phyloP scores from a whole-genome alignment of 345 rosid species.

The Limnanthes douglasii region DNA sequence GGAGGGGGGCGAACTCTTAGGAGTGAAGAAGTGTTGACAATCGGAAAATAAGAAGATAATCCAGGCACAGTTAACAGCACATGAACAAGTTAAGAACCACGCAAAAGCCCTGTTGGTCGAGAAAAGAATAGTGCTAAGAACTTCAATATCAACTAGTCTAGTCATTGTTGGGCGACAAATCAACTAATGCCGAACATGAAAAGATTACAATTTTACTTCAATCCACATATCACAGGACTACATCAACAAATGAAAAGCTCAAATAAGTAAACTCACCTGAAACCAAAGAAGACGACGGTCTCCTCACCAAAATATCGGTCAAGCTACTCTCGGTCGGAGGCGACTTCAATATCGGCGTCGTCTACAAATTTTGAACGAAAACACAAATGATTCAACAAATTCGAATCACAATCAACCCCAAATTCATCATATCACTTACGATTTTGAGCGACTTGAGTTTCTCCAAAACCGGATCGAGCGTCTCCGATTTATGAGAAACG shows the following conservation, averaged over 20 bases:
- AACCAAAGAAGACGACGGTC: slow-evolving; percentile 41
- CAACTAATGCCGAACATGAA: no score
- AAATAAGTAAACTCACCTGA: slow-evolving; percentile 23
- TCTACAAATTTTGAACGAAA: slow-evolving; percentile 17
- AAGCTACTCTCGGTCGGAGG: slow-evolving; percentile 66
- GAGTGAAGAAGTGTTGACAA: no score
- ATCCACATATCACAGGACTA: no score
- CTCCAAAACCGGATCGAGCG: slow-evolving; percentile 60
- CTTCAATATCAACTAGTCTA: no score
- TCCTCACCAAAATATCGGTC: slow-evolving; percentile 86
- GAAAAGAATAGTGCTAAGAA: no score
- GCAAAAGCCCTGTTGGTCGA: no score
- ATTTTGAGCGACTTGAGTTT: slow-evolving; percentile 63
- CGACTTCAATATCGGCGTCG: slow-evolving; percentile 57
- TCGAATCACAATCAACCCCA: neutral
- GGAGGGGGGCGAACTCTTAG: no score
- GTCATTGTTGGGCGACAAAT: no score
- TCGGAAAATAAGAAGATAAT: no score
- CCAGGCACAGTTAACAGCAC: no score
- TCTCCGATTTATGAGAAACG: slow-evolving; percentile 42
- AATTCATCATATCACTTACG: slow-evolving; percentile 23
- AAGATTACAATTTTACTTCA: no score
- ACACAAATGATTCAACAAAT: neutral
- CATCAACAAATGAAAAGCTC: neutral
- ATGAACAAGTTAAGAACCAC: no score